A percentile compares a stretch with the other conserved stretches of the same genome.
Evolutionary conservation across 805 yeast species (phyloP).

Genomic region (Yamadazyma nakazawae): DNA sequence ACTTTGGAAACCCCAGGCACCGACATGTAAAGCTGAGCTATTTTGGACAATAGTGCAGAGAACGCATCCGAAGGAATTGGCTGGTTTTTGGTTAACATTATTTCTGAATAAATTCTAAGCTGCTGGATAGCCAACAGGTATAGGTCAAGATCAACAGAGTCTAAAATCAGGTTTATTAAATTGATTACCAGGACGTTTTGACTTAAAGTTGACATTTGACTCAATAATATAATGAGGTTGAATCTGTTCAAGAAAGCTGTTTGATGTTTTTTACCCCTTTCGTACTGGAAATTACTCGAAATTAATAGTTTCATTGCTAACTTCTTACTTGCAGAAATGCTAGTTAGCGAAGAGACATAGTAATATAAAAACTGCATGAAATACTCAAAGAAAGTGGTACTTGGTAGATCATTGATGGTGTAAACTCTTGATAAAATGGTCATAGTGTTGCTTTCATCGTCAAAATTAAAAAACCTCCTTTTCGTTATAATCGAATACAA

Average conservation of each 20-base stretch:
- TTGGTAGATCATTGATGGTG: conserved; percentile 27
- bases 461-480: conserved; percentile 34
- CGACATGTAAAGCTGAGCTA: conserved; percentile 11
- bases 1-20: conserved; percentile 18
- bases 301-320: conserved; percentile 35
- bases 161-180: conserved; percentile 22
- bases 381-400: conserved; percentile 29
- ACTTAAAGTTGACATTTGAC: conserved; percentile 33
- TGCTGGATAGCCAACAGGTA: conserved; percentile 22
- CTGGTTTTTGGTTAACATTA: conserved; percentile 11
- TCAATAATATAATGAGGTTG: conserved; percentile 32
- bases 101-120: conserved; percentile 17
- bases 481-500: conserved; percentile 29
- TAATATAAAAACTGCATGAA: conserved; percentile 35
- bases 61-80: conserved; percentile 21
- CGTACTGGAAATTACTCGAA: conserved; percentile 34
- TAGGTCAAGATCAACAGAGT: conserved; percentile 22
- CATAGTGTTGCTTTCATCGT: conserved; percentile 30
- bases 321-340: conserved; percentile 21
- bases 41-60: conserved; percentile 14
- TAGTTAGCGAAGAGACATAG: conserved; percentile 26
- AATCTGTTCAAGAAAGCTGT: conserved; percentile 36
- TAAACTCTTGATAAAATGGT: conserved; percentile 14
- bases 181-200: conserved; percentile 26
- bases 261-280: conserved; percentile 22